Percentiles rank a stretch among this genome's conserved stretches.
phyloP scores from a whole-genome alignment of 257 asterid species.

The Pogostemon cablin region DNA sequence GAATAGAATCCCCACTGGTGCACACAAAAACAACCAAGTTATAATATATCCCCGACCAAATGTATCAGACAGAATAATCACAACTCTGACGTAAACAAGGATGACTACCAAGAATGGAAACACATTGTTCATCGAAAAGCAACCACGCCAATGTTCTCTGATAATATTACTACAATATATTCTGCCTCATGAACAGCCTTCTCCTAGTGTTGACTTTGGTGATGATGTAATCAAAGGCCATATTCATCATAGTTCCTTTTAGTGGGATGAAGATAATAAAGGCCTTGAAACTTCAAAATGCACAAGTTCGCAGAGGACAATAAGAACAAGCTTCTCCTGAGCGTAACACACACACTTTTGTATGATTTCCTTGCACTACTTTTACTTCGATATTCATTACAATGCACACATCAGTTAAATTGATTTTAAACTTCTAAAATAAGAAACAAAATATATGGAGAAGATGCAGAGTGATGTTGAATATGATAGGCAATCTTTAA shows the following conservation, averaged over 20 bases:
- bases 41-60: background rate
- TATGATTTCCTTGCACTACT: constrained; percentile 2
- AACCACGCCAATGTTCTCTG: background rate
- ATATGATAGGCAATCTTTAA: constrained; percentile 2
- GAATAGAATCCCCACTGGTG: background rate
- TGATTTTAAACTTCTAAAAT: background rate
- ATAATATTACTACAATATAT: background rate
- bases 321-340: constrained; percentile 18
- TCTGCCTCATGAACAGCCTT: background rate
- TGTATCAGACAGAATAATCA: background rate
- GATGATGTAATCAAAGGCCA: background rate
- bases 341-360: background rate
- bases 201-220: background rate
- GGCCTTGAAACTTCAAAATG: background rate
- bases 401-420: background rate
- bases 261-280: background rate
- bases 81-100: background rate
- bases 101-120: background rate
- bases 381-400: background rate
- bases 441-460: background rate
- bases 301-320: constrained; percentile 1
- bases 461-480: constrained; percentile 9
- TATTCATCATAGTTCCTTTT: background rate
- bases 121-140: background rate
- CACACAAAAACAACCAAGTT: background rate